A percentile compares a stretch with the other conserved stretches of the same genome.
phyloP scores from a whole-genome alignment of 2,329 filamentous ascomycete genomes.

The Xylaria sp. region DNA sequence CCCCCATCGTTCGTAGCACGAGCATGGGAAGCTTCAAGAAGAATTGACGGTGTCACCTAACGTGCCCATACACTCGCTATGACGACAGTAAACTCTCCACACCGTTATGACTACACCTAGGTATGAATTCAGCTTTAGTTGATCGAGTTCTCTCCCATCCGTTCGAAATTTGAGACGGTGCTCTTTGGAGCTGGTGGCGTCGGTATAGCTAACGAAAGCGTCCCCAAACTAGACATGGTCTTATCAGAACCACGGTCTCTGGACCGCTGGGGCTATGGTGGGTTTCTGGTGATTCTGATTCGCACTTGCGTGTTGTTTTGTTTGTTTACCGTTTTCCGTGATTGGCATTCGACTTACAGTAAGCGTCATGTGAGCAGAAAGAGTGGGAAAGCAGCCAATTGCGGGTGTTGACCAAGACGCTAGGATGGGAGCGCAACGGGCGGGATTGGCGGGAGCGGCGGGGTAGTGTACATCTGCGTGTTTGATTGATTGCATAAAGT shows the following conservation, averaged over 20 bases:
- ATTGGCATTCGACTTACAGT: slow-evolving; percentile 25
- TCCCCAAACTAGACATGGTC: slow-evolving; percentile 1
- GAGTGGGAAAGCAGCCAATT: slow-evolving; percentile 29
- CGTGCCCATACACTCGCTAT: slow-evolving; percentile 14
- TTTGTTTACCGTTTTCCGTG: slow-evolving; percentile 28
- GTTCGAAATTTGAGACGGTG: background rate
- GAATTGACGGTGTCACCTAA: slow-evolving; percentile 14
- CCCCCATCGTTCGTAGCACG: background rate
- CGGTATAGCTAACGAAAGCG: background rate
- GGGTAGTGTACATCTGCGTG: slow-evolving; percentile 28
- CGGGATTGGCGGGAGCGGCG: slow-evolving; percentile 33
- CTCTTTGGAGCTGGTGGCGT: background rate
- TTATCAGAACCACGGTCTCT: slow-evolving; percentile 2
- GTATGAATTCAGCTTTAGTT: background rate
- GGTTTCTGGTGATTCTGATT: slow-evolving; percentile 23
- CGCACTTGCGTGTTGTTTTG: slow-evolving; percentile 26
- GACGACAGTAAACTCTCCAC: background rate
- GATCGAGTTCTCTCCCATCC: background rate
- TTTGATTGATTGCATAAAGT: slow-evolving; percentile 37
- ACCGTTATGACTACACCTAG: slow-evolving; percentile 3
- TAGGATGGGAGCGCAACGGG: background rate
- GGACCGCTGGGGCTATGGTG: background rate
- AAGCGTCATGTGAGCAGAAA: slow-evolving; percentile 33
- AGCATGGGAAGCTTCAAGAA: background rate
- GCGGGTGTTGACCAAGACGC: slow-evolving; percentile 32